A percentile compares a stretch with the other conserved stretches of the same genome.
These are phyloP conservation scores for Fusarium redolens DNA, from an alignment of 2,329 filamentous ascomycete species.

Conservation along the genomic window DNA sequence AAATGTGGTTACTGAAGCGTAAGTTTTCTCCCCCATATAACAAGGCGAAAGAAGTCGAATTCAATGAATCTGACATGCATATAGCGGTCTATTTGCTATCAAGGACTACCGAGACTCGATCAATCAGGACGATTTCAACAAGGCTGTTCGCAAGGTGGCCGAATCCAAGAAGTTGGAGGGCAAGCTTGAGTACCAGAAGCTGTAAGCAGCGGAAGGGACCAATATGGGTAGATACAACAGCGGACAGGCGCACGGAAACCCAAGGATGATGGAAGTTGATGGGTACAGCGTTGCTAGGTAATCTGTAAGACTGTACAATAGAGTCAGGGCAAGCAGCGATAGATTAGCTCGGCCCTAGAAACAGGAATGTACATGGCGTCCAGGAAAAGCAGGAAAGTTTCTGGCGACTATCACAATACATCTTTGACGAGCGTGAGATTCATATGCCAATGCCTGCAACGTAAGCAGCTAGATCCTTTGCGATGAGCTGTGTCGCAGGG, in stretches of 20 bases:
- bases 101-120: constrained; percentile 97
- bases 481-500: background rate
- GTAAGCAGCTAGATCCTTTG: constrained; percentile 12
- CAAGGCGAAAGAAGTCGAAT: background rate
- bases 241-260: constrained; percentile 24
- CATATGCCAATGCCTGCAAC: background rate
- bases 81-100: constrained; percentile 93
- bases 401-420: background rate
- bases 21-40: constrained; percentile 59
- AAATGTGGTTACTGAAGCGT: constrained; percentile 99
- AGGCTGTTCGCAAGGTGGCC: constrained; percentile 96
- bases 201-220: constrained; percentile 63
- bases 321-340: constrained; percentile 35
- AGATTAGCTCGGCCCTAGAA: constrained; percentile 41
- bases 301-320: constrained; percentile 48
- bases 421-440: constrained; percentile 17
- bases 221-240: constrained; percentile 23
- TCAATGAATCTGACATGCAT: constrained; percentile 44
- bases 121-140: constrained; percentile 99
- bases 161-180: constrained; percentile 99
- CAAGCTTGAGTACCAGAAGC: constrained; percentile 97
- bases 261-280: constrained; percentile 22
- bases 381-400: constrained; percentile 30
- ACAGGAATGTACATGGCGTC: constrained; percentile 43
- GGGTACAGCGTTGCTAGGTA: constrained; percentile 33